Evolutionary conservation across 768 basidiomycete species (phyloP).

Genomic region (Kwoniella dendrophila): DNA sequence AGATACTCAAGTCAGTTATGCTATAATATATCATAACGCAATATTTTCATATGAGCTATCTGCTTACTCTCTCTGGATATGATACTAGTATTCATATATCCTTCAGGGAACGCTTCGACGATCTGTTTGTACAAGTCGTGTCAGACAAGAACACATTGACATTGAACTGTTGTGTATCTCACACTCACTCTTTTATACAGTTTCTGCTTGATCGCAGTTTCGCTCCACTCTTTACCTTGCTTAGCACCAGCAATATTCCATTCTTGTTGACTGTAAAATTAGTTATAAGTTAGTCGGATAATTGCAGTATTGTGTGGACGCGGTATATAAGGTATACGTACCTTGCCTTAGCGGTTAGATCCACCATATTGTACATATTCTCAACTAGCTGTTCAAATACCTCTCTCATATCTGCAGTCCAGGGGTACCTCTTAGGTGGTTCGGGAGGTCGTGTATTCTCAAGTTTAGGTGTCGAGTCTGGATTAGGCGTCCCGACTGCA

Average conservation of each 20-base stretch:
- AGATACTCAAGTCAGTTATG: too few relatives aligned
- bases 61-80: conserved; percentile 52
- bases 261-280: conserved; percentile 3
- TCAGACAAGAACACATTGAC: not conserved
- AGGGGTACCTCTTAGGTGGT: conserved; percentile 37
- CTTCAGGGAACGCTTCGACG: conserved; percentile 47
- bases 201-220: conserved; percentile 14
- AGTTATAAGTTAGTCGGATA: not conserved
- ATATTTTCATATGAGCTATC: not conserved
- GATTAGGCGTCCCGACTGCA: not conserved
- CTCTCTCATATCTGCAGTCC: conserved; percentile 39
- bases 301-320: not conserved
- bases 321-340: conserved; percentile 15
- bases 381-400: conserved; percentile 41
- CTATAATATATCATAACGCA: not conserved
- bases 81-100: conserved; percentile 30
- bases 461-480: conserved; percentile 9
- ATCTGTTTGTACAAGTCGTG: too few relatives aligned
- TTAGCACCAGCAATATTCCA: conserved; percentile 19
- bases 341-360: conserved; percentile 28
- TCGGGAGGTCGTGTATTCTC: conserved; percentile 29
- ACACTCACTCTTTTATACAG: conserved; percentile 37
- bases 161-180: not conserved
- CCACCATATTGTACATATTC: conserved; percentile 32
- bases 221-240: conserved; percentile 27